These are phyloP conservation scores for Halophytophthora batemanensis DNA, from an alignment of 352 stramenopile species.

Conservation along the genomic window DNA sequence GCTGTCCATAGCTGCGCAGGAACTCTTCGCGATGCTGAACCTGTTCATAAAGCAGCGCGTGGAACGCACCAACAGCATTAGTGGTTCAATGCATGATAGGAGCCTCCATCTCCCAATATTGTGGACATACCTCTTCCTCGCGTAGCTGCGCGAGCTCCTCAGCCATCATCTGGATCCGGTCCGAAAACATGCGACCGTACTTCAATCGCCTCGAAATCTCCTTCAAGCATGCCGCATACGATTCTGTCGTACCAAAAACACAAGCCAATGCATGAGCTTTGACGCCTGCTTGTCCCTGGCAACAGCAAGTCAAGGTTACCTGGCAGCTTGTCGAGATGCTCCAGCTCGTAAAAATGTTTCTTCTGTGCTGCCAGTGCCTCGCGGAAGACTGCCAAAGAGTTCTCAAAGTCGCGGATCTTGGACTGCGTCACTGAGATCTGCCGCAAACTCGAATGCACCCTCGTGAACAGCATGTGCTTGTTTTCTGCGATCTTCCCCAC, in stretches of 20 bases:
- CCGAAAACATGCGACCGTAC: constrained; percentile 74
- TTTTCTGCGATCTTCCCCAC: constrained; percentile 55
- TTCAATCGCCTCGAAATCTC: constrained; percentile 71
- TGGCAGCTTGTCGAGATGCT: constrained; percentile 80
- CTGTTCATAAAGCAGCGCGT: constrained; percentile 15
- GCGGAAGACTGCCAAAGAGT: constrained; percentile 76
- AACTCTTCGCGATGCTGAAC: constrained; percentile 76
- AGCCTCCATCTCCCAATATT: not conserved
- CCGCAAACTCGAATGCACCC: constrained; percentile 59
- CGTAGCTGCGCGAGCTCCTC: constrained; percentile 80
- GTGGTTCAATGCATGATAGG: not conserved
- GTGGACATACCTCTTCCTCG: constrained; percentile 59
- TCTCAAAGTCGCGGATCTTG: constrained; percentile 88
- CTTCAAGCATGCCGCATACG: constrained; percentile 73
- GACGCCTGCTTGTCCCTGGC: not conserved
- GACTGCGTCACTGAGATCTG: constrained; percentile 80
- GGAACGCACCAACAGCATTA: constrained; percentile 9
- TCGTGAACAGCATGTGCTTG: constrained; percentile 51
- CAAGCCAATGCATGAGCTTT: not conserved
- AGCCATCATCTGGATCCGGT: constrained; percentile 83
- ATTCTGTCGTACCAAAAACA: constrained; percentile 33
- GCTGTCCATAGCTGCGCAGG: constrained; percentile 70
- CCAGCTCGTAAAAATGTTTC: constrained; percentile 82
- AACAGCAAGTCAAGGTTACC: constrained; percentile 22
- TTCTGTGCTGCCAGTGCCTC: constrained; percentile 75